Evolutionary conservation across 257 asterid genomes (phyloP), one percentile per base, ranked within the genome.

Genomic region (Forsythia suspensa): DNA sequence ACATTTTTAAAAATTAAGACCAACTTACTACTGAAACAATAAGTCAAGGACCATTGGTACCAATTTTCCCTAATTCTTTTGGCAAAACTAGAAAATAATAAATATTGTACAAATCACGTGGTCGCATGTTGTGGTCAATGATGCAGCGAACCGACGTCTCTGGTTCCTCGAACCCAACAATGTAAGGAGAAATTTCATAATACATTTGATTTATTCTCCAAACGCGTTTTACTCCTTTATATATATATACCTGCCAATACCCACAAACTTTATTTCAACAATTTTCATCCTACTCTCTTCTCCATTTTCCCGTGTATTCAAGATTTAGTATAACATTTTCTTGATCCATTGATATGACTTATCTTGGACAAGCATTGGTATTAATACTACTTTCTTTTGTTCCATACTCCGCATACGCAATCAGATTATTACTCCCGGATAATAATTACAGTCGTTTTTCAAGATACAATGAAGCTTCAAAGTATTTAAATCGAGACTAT

Each of bases 381-480:
- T 5, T 86, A 38, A 8, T 79, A 1, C 65, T 74, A 6, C 55
- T 90, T 11, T 29, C 69, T 38, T 74, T 83, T 37, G 72, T 88
- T 24, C 66, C 89, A 1, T 59, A 67, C 15, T 82, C 86, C 0
- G 74, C 81, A 8, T 5, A 21, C 5, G 81, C 84, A 0, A 77
- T 86, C 46, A 86, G 93, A 72, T 43, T 77, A 0, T 8, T 75
- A 39, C 21, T 61, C 8, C 36, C 29, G 34, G 1, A 29, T 7
- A 41, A 44, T 29, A 42, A 8, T 13, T 70, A 72, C 13, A 57
- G 4, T 10, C 4, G 18, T 4, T 21, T 40, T 15, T 73, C 82
- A 15, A 71, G 69, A 4, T 92, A 83, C 74, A 20, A 38, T 0
- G 82, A 82, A 82, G 84, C 91, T 12, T 91, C 95, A 5, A 72